Conservation (phyloP, 108 stramenopile species). For the Cylindrotheca closterium region DNA sequence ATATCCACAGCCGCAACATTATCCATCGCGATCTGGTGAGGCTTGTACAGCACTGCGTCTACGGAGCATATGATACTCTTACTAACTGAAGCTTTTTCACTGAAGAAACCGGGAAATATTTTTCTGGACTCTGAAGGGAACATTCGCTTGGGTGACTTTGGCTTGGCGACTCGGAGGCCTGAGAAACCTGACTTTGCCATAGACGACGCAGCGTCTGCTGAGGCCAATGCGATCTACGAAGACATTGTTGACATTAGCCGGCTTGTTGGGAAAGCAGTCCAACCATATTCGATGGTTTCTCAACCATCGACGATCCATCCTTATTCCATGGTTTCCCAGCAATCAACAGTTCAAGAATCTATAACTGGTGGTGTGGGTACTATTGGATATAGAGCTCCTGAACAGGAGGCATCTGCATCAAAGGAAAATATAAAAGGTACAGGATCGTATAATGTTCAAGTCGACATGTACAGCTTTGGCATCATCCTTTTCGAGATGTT, state of each 20-base stretch:
- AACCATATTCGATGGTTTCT: background rate
- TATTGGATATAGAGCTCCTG: constrained; percentile 66
- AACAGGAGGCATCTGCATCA: constrained; percentile 41
- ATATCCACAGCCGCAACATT: constrained; percentile 65
- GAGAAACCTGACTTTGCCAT: constrained; percentile 14
- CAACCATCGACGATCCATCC: background rate
- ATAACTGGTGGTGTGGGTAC: constrained; percentile 86
- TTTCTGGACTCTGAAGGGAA: constrained; percentile 62
- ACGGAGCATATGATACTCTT: background rate
- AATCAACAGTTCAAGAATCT: constrained; percentile 37
- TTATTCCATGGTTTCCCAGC: background rate
- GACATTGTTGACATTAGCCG: constrained; percentile 55
- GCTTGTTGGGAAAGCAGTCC: constrained; percentile 30
- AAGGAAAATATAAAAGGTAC: constrained; percentile 28
- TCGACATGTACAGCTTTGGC: constrained; percentile 82
- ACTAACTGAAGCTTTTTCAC: background rate
- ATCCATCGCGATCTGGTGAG: constrained; percentile 71
- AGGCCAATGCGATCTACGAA: constrained; percentile 46
- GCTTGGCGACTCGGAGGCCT: constrained; percentile 35
- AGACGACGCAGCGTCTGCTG: constrained; percentile 25
- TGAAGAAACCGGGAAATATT: constrained; percentile 55
- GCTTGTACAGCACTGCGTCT: background rate
- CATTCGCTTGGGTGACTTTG: constrained; percentile 77
- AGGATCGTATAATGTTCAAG: constrained; percentile 57
- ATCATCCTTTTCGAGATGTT: constrained; percentile 81